Base-by-base conservation (phyloP, 2,329 filamentous ascomycete species). In the Cordyceps militaris region DNA sequence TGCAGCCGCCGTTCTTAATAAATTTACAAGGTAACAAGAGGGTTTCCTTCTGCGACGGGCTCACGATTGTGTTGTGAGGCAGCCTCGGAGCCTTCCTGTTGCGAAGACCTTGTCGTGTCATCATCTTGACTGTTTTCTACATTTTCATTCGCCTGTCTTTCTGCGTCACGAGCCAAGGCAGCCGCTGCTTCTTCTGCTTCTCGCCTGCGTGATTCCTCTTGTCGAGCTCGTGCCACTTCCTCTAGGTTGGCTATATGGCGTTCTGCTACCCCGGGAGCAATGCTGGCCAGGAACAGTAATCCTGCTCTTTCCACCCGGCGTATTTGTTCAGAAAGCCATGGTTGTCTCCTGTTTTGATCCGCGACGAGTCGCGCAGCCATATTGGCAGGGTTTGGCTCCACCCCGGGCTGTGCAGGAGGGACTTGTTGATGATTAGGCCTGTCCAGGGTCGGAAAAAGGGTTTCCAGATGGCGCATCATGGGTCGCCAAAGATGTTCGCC, bases 191-290 rank as follows among this genome's bases (percentile, higher is more conserved):
- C 69, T 40, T 72, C 66, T 43, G 71, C 73, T 59, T 80, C 75
- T 62, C 70, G 70, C 26, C 76, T 71, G 60, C 75, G 69, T 42
- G 71, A 66, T 62, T 78, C 78, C 2, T 57, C 58, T 28, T 69
- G 73, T 51, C 76, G 71, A 40, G 75, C 34, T 51, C 76, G 71
- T 38, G 75, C 34, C 57, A 80, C 76, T 4, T 77, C 79, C 63
- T 83, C 80, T 2, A 83, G 67, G 46, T 80, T 76, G 24, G 79
- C 80, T 60, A 87, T 86, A 61, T 87, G 84, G 50, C 83, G 74
- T 69, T 87, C 84, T 1, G 83, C 83, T 24, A 87, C 78, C 10
- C 84, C 84, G 1, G 84, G 84, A 1, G 84, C 82, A 60, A 87
- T 78, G 66, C 84, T 87, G 21, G 84, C 84, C 23, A 87, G 71